Evolutionary conservation across 2,329 filamentous ascomycete species (phyloP), one percentile per base, ranked within the genome.

Genomic region (Coniochaeta sp.): DNA sequence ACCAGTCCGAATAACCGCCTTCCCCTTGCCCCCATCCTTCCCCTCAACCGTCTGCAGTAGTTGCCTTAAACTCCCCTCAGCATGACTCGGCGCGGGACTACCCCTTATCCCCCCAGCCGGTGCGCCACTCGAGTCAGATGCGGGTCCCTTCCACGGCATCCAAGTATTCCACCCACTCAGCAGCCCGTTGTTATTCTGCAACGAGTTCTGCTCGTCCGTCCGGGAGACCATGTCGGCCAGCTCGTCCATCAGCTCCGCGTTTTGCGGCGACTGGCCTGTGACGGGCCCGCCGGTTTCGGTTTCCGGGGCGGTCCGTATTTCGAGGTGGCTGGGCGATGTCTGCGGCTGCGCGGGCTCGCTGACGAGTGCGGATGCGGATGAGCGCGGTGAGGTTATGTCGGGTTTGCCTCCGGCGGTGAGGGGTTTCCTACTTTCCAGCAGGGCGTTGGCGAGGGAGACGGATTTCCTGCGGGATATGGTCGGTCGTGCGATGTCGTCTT

Each of bases 271-370:
- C 8, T 61, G 57, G 12, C 58, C 51, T n/a, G n/a, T n/a, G 28
- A 65, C 61, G 20, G 28, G 24, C 10, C 27, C 45, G n/a, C 13
- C 7, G 57, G 53, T 30, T 47, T 53, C 40, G 52, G 56, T 55
- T 38, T 65, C 63, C 2, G 62, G 57, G 3, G 64, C 62, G 6
- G 67, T 68, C 16, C 73, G 69, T 14, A 76, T 74, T 52, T 77
- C 70, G 1, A 80, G 65, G 50, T 78, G 71, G 51, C 69, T 77
- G 26, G 65, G 75, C 0, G 79, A 82, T 1, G 78, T 81, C 56
- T 80, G 76, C 1, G 81, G 79, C 16, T 73, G 62, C n/a, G 80
- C 78, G 4, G 76, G 81, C 50, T 78, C 73, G 57, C 81, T 74
- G 7, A 82, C 65, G 10, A 85, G 67, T 16, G 70, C 70, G 1